Percentiles rank a stretch among this genome's conserved stretches.
These are phyloP conservation scores for Pythium apleroticum DNA, from an alignment of 352 stramenopile genomes.

Conservation along the genomic window DNA sequence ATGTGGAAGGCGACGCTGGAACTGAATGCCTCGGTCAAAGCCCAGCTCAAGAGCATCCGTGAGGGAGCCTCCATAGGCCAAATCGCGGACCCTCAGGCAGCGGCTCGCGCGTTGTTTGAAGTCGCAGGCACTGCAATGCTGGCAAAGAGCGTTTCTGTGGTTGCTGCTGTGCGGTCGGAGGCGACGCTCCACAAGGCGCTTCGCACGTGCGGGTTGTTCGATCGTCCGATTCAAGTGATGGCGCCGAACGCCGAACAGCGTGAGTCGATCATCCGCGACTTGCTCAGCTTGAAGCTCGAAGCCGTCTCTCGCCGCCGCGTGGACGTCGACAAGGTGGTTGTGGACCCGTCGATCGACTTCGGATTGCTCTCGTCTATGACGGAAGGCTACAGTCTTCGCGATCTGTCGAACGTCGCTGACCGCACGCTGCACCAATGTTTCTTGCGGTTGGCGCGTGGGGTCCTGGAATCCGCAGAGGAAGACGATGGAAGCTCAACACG, in stretches of 20 bases:
- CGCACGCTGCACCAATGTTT: conserved; percentile 67
- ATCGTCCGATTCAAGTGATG: conserved; percentile 56
- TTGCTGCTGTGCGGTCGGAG: conserved; percentile 59
- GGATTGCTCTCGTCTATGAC: conserved; percentile 60
- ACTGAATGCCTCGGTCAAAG: conserved; percentile 54
- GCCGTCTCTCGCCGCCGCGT: conserved; percentile 23
- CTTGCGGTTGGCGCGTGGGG: conserved; percentile 34
- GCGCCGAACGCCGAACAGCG: conserved; percentile 63
- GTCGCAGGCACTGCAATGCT: conserved; percentile 57
- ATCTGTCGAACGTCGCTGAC: conserved; percentile 69
- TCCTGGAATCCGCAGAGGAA: neutral
- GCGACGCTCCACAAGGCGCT: conserved; percentile 70
- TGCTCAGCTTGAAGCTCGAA: conserved; percentile 51
- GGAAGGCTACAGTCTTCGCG: conserved; percentile 80
- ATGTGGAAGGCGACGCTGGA: conserved; percentile 66
- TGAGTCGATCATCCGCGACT: conserved; percentile 57
- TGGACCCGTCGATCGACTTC: conserved; percentile 68
- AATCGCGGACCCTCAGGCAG: conserved; percentile 23
- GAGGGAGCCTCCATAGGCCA: conserved; percentile 4
- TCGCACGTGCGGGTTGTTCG: conserved; percentile 65
- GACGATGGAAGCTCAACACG: neutral
- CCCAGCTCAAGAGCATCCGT: conserved; percentile 14
- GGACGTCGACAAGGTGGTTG: conserved; percentile 24
- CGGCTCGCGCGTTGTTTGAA: conserved; percentile 39
- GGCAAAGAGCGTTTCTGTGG: conserved; percentile 60